Base-by-base conservation (phyloP, 352 stramenopile genomes). In the Globisporangium solare region DNA sequence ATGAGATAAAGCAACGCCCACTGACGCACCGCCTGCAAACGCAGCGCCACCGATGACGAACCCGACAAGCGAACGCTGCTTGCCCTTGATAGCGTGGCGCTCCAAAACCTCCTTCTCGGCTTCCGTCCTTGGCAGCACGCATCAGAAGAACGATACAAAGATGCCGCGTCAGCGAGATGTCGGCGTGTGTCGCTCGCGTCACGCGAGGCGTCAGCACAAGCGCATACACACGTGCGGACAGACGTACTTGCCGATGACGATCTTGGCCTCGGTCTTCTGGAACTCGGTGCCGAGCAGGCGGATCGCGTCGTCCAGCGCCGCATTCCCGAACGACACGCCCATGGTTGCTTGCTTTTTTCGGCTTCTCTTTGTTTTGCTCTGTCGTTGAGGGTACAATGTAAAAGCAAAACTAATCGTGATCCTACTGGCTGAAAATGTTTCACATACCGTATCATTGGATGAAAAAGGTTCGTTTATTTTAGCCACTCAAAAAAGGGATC, bases 241-340 rank as follows among this genome's bases (percentile, higher is more conserved):
- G 20, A 77, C 80, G 46, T 76, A 88, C 80, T 70, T 75, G 60
- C 78, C 78, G 37, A 91, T 76, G 49, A 74, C 59, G 40, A 77
- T 58, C 17, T 52, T 73, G 39, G 75, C 66, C 48, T 76, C 69
- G 41, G 73, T 63, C 56, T 79, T 76, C 51, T 70, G 54, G 61
- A 91, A 73, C 61, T 91, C 76, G 7, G 54, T 67, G 58, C 72
- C 76, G 43, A 91, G 68, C 64, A 85, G 74, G 58, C 76, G 74
- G 56, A 91, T 81, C 49, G 79, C 74, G 43, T 88, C 76, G 68
- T 91, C 80, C 60, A 81, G 52, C 20, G 70, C 63, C 42, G 64
- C 65, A 46, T 67, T 70, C 15, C 56, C 56, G 49, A 63, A 57
- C 42, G 56, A 51, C 35, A 57, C 22, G 17, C 54, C 54, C 54